Percentiles rank a stretch among this genome's conserved stretches.
phyloP scores from a whole-genome alignment of 768 basidiomycete species.

The Rhodotorula taiwanensis region DNA sequence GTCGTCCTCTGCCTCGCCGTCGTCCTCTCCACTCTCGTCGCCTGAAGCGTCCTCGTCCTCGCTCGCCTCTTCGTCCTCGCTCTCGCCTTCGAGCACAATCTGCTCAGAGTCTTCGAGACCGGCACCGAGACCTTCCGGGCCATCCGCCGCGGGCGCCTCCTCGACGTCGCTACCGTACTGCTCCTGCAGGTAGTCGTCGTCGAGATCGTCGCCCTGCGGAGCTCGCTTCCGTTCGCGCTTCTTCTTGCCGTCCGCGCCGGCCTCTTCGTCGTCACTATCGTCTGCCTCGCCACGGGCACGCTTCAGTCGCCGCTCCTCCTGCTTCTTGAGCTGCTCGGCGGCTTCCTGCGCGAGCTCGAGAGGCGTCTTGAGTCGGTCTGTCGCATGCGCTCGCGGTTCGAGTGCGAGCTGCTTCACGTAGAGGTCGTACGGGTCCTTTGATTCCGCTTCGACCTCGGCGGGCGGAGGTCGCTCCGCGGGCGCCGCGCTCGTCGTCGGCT shows the following conservation, averaged over 20 bases:
- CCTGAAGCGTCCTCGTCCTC: slow-evolving; percentile 46
- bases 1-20: slow-evolving; percentile 43
- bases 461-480: not conserved
- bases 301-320: slow-evolving; percentile 66
- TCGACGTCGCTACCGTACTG: slow-evolving; percentile 33
- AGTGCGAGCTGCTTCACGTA: slow-evolving; percentile 78
- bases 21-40: slow-evolving; percentile 45
- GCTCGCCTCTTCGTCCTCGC: slow-evolving; percentile 47
- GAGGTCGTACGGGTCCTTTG: slow-evolving; percentile 70
- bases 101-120: slow-evolving; percentile 29
- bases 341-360: slow-evolving; percentile 85
- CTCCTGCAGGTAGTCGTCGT: slow-evolving; percentile 60
- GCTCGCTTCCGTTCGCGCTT: slow-evolving; percentile 46
- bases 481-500: slow-evolving; percentile 1
- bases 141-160: slow-evolving; percentile 38
- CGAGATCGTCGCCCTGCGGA: slow-evolving; percentile 71
- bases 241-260: slow-evolving; percentile 50
- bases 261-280: slow-evolving; percentile 56
- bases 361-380: slow-evolving; percentile 91
- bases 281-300: slow-evolving; percentile 79
- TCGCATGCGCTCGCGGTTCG: slow-evolving; percentile 86
- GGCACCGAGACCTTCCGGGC: slow-evolving; percentile 18
- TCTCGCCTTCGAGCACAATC: slow-evolving; percentile 47
- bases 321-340: slow-evolving; percentile 75
- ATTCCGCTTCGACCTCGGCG: slow-evolving; percentile 16